phyloP scores from a whole-genome alignment of 2,329 filamentous ascomycete species.

The Fusarium liriodendri region DNA sequence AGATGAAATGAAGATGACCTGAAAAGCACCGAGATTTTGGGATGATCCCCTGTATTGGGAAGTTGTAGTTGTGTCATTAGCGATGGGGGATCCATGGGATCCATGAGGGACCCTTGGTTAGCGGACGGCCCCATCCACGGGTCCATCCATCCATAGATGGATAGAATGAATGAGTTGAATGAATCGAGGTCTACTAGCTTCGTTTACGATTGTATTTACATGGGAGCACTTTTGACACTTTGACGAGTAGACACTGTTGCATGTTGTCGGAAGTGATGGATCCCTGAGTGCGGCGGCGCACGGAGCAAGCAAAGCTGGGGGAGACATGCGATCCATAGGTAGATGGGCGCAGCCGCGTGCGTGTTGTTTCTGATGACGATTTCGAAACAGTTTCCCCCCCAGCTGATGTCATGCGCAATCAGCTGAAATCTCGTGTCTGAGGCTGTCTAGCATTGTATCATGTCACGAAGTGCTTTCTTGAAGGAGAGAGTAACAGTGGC shows the following conservation, averaged over 20 bases:
- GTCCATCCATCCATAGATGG: not conserved
- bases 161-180: not conserved
- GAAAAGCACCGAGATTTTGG: not conserved
- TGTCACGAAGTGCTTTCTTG: not conserved
- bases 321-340: not conserved
- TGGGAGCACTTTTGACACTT: constrained; percentile 23
- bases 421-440: not conserved
- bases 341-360: not conserved
- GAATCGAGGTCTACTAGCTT: constrained; percentile 7
- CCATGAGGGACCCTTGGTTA: not conserved
- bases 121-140: not conserved
- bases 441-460: not conserved
- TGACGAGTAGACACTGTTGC: constrained; percentile 6
- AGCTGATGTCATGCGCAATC: not conserved
- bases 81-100: not conserved
- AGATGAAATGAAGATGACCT: not conserved
- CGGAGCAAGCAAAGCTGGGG: constrained; percentile 1
- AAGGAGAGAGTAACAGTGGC: not conserved
- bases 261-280: constrained; percentile 14
- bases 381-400: not conserved
- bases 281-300: not conserved
- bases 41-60: not conserved
- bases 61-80: not conserved
- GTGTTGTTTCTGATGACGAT: not conserved
- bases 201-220: not conserved